These are phyloP conservation scores for Syzygium oleosum DNA, from an alignment of 345 rosid species.

Conservation along the genomic window DNA sequence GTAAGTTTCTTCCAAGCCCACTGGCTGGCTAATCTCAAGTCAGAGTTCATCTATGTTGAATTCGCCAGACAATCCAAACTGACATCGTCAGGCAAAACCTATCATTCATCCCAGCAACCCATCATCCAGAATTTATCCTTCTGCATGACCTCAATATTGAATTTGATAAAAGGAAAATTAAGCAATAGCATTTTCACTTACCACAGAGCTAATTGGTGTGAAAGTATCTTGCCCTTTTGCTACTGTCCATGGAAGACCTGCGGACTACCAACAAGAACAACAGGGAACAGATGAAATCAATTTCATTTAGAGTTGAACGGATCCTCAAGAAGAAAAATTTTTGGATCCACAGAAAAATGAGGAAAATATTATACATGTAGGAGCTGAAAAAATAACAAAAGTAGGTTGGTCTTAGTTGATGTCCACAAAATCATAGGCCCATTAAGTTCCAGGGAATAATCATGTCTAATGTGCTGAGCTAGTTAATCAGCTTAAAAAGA, in stretches of 20 bases:
- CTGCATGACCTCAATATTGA: neutral
- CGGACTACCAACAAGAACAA: constrained; percentile 40
- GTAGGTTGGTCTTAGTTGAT: neutral
- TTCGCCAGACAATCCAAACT: neutral
- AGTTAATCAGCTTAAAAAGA: neutral
- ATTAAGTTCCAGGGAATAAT: neutral
- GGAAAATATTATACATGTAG: neutral
- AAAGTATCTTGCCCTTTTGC: constrained; percentile 96
- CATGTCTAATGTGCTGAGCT: neutral
- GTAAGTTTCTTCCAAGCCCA: neutral
- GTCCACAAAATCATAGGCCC: neutral
- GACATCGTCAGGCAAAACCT: neutral
- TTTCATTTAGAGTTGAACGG: neutral
- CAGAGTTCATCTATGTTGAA: neutral
- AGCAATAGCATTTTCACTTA: constrained; percentile 20
- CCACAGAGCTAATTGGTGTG: constrained; percentile 85
- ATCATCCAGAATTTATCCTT: neutral
- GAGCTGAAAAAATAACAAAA: neutral
- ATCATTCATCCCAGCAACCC: neutral
- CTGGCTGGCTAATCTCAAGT: neutral
- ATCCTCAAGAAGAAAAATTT: neutral
- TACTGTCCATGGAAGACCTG: constrained; percentile 92
- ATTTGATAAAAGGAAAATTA: neutral
- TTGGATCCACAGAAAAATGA: neutral
- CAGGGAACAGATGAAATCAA: neutral